Percentiles rank a stretch among this genome's conserved stretches.
Evolutionary conservation across 495 filamentous ascomycete genomes (phyloP).

Genomic region (Penicillium robsamsonii): DNA sequence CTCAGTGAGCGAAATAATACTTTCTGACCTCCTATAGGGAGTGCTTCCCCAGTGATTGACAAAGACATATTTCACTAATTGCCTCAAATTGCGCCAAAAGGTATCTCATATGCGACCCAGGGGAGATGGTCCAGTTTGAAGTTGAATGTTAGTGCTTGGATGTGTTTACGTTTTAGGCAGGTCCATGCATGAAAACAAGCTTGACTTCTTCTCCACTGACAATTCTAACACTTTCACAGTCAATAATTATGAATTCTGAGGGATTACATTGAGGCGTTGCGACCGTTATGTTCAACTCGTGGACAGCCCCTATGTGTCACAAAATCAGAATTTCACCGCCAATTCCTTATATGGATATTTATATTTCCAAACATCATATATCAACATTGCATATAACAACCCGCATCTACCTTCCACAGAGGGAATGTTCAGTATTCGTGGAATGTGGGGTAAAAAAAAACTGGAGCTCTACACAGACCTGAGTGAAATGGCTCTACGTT

Average conservation of each 20-base stretch:
- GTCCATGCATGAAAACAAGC: slow-evolving; percentile 24
- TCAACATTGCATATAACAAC: not conserved
- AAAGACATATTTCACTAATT: slow-evolving; percentile 20
- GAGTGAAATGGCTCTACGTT: slow-evolving; percentile 6
- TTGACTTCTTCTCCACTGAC: not conserved
- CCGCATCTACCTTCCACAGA: slow-evolving; percentile 27
- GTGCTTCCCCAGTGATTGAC: slow-evolving; percentile 6
- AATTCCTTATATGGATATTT: not conserved
- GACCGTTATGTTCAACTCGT: not conserved
- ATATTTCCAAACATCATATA: slow-evolving; percentile 8
- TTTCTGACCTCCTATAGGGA: slow-evolving; percentile 23
- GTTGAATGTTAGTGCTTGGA: not conserved
- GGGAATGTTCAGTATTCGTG: slow-evolving; percentile 16
- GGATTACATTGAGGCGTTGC: not conserved
- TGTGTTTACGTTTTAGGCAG: slow-evolving; percentile 20
- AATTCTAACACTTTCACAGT: not conserved
- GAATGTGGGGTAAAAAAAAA: slow-evolving; percentile 12
- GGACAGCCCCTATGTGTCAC: not conserved
- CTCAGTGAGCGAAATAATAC: slow-evolving; percentile 24
- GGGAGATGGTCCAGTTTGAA: not conserved
- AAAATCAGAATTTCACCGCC: not conserved
- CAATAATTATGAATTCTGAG: not conserved
- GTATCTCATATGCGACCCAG: not conserved
- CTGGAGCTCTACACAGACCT: not conserved
- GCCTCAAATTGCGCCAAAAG: slow-evolving; percentile 17